A percentile compares a stretch with the other conserved stretches of the same genome.
Evolutionary conservation across 805 yeast genomes (phyloP).

Genomic region (Limtongia smithiae): DNA sequence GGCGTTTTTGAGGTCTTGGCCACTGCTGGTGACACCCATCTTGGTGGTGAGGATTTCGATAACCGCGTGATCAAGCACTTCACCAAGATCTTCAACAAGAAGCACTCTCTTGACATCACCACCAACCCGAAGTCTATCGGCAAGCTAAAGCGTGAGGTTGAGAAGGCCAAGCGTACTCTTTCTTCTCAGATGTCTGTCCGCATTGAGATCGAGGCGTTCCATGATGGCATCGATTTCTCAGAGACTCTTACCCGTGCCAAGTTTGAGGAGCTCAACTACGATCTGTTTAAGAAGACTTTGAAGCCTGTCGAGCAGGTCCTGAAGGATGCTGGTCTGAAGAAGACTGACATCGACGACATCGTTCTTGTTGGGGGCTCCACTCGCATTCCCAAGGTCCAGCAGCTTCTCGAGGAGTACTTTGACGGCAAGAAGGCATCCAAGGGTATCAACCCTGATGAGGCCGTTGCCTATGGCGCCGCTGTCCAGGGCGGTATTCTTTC

Average conservation of each 20-base stretch:
- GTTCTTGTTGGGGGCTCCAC: conserved; percentile 99
- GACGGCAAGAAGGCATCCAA: conserved; percentile 94
- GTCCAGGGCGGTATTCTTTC: conserved; percentile 97
- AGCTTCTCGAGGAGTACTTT: conserved; percentile 82
- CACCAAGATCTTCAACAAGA: conserved; percentile 92
- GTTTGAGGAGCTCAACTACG: conserved; percentile 93
- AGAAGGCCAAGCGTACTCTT: conserved; percentile 94
- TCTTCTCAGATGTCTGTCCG: conserved; percentile 94
- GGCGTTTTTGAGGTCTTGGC: conserved; percentile 97
- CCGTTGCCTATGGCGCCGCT: conserved; percentile 99
- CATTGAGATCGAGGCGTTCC: conserved; percentile 92
- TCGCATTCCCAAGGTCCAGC: conserved; percentile 97
- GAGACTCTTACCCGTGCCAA: conserved; percentile 96
- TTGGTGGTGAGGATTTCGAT: conserved; percentile 99
- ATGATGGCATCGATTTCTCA: conserved; percentile 91
- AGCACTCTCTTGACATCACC: conserved; percentile 78
- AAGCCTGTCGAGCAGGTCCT: conserved; percentile 95
- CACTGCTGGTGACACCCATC: conserved; percentile 85
- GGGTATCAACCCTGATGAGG: conserved; percentile 99
- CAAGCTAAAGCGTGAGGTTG: conserved; percentile 94
- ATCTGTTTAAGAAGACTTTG: conserved; percentile 87
- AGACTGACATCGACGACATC: conserved; percentile 86
- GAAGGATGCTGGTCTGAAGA: conserved; percentile 85
- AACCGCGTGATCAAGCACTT: conserved; percentile 92
- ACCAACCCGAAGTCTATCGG: conserved; percentile 82